These are phyloP conservation scores for Annulohypoxylon truncatum DNA, from an alignment of 2,329 filamentous ascomycete genomes.

Conservation along the genomic window DNA sequence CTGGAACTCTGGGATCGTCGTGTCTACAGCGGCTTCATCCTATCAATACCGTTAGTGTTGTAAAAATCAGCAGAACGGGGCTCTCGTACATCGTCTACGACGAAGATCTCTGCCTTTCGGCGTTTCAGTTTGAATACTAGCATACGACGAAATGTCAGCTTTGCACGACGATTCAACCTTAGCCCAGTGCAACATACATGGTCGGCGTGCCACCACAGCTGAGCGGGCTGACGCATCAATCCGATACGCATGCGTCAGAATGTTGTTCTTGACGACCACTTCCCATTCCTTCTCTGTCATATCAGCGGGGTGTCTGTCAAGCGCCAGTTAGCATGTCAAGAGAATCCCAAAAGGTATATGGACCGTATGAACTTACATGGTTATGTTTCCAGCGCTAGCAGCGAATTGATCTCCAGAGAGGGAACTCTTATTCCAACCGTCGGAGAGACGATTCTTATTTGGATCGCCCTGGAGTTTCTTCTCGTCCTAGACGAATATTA, in stretches of 20 bases:
- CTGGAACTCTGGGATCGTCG: conserved; percentile 8
- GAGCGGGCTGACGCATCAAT: neutral
- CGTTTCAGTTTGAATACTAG: neutral
- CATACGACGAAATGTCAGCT: neutral
- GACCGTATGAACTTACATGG: neutral
- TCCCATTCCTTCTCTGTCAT: conserved; percentile 13
- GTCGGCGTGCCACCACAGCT: conserved; percentile 1
- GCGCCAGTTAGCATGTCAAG: neutral
- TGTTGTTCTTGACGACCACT: conserved; percentile 7
- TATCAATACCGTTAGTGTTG: neutral
- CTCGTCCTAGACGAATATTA: neutral
- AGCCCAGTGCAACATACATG: neutral
- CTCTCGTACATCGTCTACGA: neutral
- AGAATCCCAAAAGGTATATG: neutral
- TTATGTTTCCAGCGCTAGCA: neutral
- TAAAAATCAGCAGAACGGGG: neutral
- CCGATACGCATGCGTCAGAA: conserved; percentile 7
- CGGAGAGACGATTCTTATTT: conserved; percentile 1
- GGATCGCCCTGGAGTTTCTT: neutral
- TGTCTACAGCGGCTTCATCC: neutral
- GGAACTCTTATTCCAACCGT: conserved; percentile 7
- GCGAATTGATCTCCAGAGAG: neutral
- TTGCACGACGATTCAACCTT: neutral
- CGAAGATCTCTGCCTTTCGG: neutral
- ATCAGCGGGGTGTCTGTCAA: conserved; percentile 7